Evolutionary conservation across 2,329 filamentous ascomycete genomes (phyloP).

Genomic region (Colletotrichum filicis): DNA sequence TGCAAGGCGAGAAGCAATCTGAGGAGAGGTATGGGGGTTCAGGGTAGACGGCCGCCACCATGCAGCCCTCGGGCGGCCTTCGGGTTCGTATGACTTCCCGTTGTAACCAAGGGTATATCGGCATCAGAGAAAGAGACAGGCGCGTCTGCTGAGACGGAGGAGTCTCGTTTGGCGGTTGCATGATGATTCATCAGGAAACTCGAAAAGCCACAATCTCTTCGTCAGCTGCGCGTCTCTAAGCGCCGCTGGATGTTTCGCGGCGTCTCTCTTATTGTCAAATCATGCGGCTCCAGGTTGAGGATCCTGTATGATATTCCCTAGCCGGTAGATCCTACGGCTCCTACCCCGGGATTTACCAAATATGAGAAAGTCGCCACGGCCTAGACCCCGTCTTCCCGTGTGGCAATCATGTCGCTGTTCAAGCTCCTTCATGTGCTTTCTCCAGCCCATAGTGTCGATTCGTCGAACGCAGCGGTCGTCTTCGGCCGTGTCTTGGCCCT

Average conservation of each 20-base stretch:
- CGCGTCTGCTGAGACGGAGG: neutral
- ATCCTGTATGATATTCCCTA: neutral
- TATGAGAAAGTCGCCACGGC: neutral
- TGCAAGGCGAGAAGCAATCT: constrained; percentile 20
- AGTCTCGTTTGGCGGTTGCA: neutral
- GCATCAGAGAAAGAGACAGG: neutral
- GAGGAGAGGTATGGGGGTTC: neutral
- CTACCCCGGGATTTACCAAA: neutral
- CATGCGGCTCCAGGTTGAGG: neutral
- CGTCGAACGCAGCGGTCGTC: constrained; percentile 10
- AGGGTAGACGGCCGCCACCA: constrained; percentile 4
- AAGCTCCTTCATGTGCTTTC: neutral
- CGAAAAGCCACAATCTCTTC: neutral
- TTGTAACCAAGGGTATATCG: constrained; percentile 11
- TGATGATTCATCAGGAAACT: constrained; percentile 9
- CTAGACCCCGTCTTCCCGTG: neutral
- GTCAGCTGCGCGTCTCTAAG: neutral
- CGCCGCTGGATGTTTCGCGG: neutral
- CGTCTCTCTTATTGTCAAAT: neutral
- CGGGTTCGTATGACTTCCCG: constrained; percentile 22
- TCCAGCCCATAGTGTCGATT: neutral
- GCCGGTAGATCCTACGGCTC: neutral
- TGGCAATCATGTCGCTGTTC: neutral
- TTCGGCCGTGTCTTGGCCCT: constrained; percentile 31
- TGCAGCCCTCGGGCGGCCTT: constrained; percentile 31